Evolutionary conservation across 768 basidiomycete genomes (phyloP).

Genomic region (Russula virescens): DNA sequence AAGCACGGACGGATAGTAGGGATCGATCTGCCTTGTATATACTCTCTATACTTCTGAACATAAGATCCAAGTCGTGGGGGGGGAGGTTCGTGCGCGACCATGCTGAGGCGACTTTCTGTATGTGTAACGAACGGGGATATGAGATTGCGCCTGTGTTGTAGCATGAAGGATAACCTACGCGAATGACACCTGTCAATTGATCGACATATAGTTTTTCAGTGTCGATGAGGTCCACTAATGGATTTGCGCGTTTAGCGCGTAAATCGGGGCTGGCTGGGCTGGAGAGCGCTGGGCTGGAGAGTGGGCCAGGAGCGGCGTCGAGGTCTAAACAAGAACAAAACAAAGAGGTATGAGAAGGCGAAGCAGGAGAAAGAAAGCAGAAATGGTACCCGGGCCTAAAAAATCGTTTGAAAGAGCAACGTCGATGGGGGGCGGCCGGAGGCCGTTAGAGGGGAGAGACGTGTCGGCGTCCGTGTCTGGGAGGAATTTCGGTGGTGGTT

Average conservation of each 20-base stretch:
- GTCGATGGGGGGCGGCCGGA: slow-evolving; percentile 24
- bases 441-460: slow-evolving; percentile 6
- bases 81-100: slow-evolving; percentile 96
- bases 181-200: slow-evolving; percentile 80
- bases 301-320: slow-evolving; percentile 5
- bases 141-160: slow-evolving; percentile 3
- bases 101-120: slow-evolving; percentile 91
- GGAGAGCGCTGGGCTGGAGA: slow-evolving; percentile 23
- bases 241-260: slow-evolving; percentile 66
- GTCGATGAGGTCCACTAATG: slow-evolving; percentile 86
- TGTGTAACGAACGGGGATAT: not conserved
- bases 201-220: slow-evolving; percentile 93
- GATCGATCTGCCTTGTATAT: slow-evolving; percentile 89
- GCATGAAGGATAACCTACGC: slow-evolving; percentile 48
- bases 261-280: slow-evolving; percentile 32
- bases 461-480: slow-evolving; percentile 7
- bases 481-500: slow-evolving; percentile 24
- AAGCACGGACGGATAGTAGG: slow-evolving; percentile 58
- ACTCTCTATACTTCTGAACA: slow-evolving; percentile 91
- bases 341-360: not conserved
- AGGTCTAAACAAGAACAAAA: slow-evolving; percentile 13
- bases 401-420: slow-evolving; percentile 2
- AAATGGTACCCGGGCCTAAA: slow-evolving; percentile 10
- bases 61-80: slow-evolving; percentile 81
- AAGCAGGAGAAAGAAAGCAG: not conserved